Conservation (phyloP, 306 rosid genomes). For the Cicer yamashitae region DNA sequence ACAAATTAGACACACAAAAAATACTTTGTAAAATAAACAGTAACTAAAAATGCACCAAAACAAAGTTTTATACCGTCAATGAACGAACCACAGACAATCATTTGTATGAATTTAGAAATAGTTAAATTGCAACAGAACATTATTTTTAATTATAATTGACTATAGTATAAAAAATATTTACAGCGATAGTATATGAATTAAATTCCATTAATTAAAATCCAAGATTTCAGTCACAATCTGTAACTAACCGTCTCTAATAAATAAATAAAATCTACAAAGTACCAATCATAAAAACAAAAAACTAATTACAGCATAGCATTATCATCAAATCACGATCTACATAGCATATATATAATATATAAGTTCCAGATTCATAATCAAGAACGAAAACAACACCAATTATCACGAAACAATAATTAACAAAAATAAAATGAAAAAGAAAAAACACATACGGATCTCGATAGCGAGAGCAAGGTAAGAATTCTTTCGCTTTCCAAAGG, state of each 20-base stretch:
- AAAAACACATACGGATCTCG: slow-evolving; percentile 60
- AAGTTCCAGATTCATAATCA: slow-evolving; percentile 6
- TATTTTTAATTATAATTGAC: too few species aligned
- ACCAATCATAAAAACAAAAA: neutral
- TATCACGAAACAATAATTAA: neutral
- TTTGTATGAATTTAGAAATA: too few species aligned
- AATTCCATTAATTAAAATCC: neutral
- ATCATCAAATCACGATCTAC: slow-evolving; percentile 16
- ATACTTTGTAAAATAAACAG: neutral
- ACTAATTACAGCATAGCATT: neutral
- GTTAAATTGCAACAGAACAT: too few species aligned
- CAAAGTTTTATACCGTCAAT: neutral
- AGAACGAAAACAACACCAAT: neutral
- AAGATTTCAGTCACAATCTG: neutral
- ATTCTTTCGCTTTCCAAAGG: slow-evolving; percentile 70
- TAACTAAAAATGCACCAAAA: slow-evolving; percentile 13
- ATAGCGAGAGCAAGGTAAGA: slow-evolving; percentile 64
- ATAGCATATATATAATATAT: neutral
- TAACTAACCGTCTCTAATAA: neutral
- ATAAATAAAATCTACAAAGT: neutral
- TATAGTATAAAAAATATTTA: too few species aligned
- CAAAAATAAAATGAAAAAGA: neutral
- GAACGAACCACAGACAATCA: too few species aligned
- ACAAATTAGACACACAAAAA: slow-evolving; percentile 12
- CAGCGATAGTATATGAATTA: too few species aligned